Conservation (phyloP, 1,284 basidiomycete genomes). For the Lentinula novae-zelandiae region DNA sequence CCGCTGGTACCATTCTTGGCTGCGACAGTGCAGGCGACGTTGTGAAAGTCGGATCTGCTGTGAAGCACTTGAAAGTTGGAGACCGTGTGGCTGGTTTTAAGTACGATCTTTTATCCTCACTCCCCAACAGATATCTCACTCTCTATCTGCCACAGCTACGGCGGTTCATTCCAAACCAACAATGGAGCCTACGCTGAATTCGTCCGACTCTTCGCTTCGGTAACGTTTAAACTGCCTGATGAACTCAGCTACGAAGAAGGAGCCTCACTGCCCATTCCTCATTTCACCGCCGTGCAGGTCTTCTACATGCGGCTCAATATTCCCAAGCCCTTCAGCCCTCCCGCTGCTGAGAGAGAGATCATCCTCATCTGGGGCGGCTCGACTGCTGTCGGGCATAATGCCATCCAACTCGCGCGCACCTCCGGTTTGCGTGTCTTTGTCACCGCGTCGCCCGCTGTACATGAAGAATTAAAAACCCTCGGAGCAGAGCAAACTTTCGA, state of each 20-base stretch:
- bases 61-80: constrained; percentile 20
- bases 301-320: constrained; percentile 26
- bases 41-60: constrained; percentile 24
- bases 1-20: constrained; percentile 14
- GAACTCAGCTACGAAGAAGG: constrained; percentile 27
- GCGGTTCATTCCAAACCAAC: constrained; percentile 10
- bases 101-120: constrained; percentile 18
- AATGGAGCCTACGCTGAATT: constrained; percentile 33
- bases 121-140: background rate
- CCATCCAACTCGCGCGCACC: constrained; percentile 37
- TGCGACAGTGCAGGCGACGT: constrained; percentile 25
- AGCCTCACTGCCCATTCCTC: constrained; percentile 24
- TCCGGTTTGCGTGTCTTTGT: constrained; percentile 35
- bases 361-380: constrained; percentile 35
- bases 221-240: constrained; percentile 26
- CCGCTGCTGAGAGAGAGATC: constrained; percentile 10
- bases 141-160: background rate
- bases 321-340: constrained; percentile 19
- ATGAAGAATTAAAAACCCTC: constrained; percentile 3
- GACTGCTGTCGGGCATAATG: constrained; percentile 32
- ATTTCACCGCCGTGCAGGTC: constrained; percentile 18
- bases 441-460: constrained; percentile 27
- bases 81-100: constrained; percentile 26
- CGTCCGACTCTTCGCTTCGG: constrained; percentile 20
- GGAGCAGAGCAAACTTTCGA: constrained; percentile 37